Percentiles rank a stretch among this genome's conserved stretches.
phyloP scores from a whole-genome alignment of 345 rosid genomes.

The Laguncularia racemosa region DNA sequence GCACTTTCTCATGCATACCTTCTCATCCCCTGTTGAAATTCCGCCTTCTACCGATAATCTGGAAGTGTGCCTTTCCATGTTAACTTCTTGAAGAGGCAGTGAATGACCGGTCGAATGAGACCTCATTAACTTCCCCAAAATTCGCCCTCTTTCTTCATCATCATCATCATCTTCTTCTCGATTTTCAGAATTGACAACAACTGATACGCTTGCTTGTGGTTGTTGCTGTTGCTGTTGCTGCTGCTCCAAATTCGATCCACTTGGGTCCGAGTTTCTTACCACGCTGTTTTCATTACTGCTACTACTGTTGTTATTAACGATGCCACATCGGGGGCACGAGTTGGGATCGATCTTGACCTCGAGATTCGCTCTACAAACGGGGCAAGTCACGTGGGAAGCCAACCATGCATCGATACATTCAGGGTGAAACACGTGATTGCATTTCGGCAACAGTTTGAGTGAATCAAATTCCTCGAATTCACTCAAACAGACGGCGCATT shows the following conservation, averaged over 20 bases:
- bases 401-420: slow-evolving; percentile 87
- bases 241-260: no score
- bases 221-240: background rate
- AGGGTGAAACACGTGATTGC: slow-evolving; percentile 81
- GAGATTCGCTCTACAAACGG: slow-evolving; percentile 84
- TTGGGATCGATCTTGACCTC: slow-evolving; percentile 13
- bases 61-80: slow-evolving; percentile 67
- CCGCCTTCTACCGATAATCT: slow-evolving; percentile 56
- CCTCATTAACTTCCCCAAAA: slow-evolving; percentile 22
- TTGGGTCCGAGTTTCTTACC: background rate
- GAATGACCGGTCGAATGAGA: slow-evolving; percentile 90
- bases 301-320: slow-evolving; percentile 12
- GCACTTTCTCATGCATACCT: slow-evolving; percentile 1
- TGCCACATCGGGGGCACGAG: slow-evolving; percentile 8
- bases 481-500: slow-evolving; percentile 76
- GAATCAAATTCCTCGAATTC: slow-evolving; percentile 83
- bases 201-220: background rate
- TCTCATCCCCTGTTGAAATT: background rate
- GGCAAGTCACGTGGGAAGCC: slow-evolving; percentile 71
- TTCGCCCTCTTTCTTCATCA: slow-evolving; percentile 13
- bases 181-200: slow-evolving; percentile 22
- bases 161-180: slow-evolving; percentile 14
- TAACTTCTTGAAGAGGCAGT: slow-evolving; percentile 56
- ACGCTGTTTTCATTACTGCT: slow-evolving; percentile 13
- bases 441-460: slow-evolving; percentile 81